Conservation (phyloP, 352 stramenopile species). For the Phytophthora niederhauseri region DNA sequence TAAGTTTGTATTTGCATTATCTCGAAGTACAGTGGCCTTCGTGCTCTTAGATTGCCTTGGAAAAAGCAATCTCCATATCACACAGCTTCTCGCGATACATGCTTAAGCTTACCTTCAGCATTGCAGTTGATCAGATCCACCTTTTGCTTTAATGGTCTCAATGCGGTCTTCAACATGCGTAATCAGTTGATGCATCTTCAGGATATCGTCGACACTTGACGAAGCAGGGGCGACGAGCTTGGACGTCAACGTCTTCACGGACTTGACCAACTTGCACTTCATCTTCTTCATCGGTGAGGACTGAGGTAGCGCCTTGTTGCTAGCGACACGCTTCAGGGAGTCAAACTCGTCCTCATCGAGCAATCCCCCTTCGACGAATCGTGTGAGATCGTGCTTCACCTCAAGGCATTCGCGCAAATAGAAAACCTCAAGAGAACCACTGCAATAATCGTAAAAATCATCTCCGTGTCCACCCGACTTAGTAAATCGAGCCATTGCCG, state of each 20-base stretch:
- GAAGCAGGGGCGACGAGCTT: not conserved
- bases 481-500: constrained; percentile 1
- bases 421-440: constrained; percentile 1
- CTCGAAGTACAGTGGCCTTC: not conserved
- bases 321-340: constrained; percentile 2
- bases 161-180: constrained; percentile 6
- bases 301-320: not conserved
- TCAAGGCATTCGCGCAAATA: constrained; percentile 10
- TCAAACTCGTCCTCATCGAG: constrained; percentile 9
- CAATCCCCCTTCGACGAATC: constrained; percentile 14
- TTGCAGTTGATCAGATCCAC: not conserved
- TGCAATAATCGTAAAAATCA: constrained; percentile 15
- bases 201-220: not conserved
- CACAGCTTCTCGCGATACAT: constrained; percentile 8
- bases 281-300: constrained; percentile 6
- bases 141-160: not conserved
- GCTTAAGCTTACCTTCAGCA: not conserved
- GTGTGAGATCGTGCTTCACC: constrained; percentile 13
- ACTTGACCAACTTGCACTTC: too few species aligned
- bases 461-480: constrained; percentile 2
- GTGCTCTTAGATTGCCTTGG: not conserved
- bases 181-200: constrained; percentile 18
- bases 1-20: not conserved
- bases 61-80: constrained; percentile 9
- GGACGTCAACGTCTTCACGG: not conserved